Base-by-base conservation (phyloP, 2,329 filamentous ascomycete genomes). In the Colletotrichum viniferum region DNA sequence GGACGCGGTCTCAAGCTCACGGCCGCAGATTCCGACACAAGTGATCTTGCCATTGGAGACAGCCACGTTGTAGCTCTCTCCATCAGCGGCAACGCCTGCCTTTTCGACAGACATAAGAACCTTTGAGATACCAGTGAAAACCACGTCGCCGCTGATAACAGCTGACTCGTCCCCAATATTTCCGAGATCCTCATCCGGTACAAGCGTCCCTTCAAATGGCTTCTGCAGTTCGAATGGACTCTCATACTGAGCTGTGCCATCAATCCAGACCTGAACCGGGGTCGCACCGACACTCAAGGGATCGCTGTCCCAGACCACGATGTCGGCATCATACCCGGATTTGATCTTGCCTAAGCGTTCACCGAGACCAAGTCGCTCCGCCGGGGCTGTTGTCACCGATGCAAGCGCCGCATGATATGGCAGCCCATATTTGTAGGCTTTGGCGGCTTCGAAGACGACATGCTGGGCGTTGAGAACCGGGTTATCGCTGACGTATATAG, bases 401-500 rank as follows among this genome's bases (percentile, higher is more conserved):
- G 90, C 87, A 5, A 93, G 81, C 1, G 91, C 91, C 4, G 86
- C 90, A 67, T 92, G 90, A 77, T 92, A 92, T 0, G 91, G 89
- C 69, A 93, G 84, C 0, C 91, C 91, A 76, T 91, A 92, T 55
- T 88, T 88, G 78, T 90, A 90, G 4, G 83, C 89, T 81, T 91
- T 92, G 56, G 90, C 90, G 7, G 90, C 90, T 79, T 92, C 92
- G 63, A 93, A 92, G 1, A 94, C 85, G 3, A 94, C 91, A 76
- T 94, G 92, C 81, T 94, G 92, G 1, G 92, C 92, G 78, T 94
- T 94, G 65, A 94, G 82, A 0, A 94, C 92, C 0, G 93, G 93
- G 80, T 94, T 94, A 79, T 94, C 92, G 76, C 90, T 92, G 13
- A 94, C 92, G 78, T 93, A 94, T 34, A 93, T 89, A 3, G 92